Evolutionary conservation across 108 stramenopile species (phyloP), one percentile per base, ranked within the genome.

Genomic region (Pseudonitzschia multiseries): DNA sequence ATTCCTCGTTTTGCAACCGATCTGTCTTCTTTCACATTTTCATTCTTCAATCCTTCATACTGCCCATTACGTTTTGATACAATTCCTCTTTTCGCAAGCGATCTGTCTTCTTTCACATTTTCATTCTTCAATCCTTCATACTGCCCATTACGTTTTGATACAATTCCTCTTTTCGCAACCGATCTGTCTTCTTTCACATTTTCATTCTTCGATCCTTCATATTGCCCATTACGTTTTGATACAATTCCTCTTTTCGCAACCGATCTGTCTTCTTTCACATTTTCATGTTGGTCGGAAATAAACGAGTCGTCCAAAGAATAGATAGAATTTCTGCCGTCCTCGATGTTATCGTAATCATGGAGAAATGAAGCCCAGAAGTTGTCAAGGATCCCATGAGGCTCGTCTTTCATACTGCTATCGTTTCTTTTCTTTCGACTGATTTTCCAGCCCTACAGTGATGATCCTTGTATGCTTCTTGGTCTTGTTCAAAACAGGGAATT

Each of bases 281-380:
- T 48, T 10, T 56, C 54, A 56, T 22, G 24, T 56, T 24, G 22
- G 9, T 56, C 54, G 33, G 33, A 62, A 62, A 24, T 24, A 26
- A 62, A 17, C 26, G 29, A 13, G 4, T 62, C 61, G 26, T 33
- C 61, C 3, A 18, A 14, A 26, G 57, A 59, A 26, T 15, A 14
- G 15, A 59, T 22, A 15, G 57, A 59, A 14, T 31, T 59, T 31
- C 29, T 29, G 18, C 40, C 32, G 8, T 62, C 61, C 8, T 62
- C 61, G 21, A 40, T 29, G 29, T 40, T 20, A 33, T 62, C 61
- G 6, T 40, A 62, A 1, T 62, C 61, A 2, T 33, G 33, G 8
- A 62, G 61, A 24, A 62, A 62, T n/a, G 14, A 40, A 31, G 8
- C 61, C 61, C 61, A 62, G 29, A 62, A 26, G n/a, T 8, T 62